These are phyloP conservation scores for Hanseniaspora gamundiae DNA, from an alignment of 1,139 yeast genomes.

Conservation along the genomic window DNA sequence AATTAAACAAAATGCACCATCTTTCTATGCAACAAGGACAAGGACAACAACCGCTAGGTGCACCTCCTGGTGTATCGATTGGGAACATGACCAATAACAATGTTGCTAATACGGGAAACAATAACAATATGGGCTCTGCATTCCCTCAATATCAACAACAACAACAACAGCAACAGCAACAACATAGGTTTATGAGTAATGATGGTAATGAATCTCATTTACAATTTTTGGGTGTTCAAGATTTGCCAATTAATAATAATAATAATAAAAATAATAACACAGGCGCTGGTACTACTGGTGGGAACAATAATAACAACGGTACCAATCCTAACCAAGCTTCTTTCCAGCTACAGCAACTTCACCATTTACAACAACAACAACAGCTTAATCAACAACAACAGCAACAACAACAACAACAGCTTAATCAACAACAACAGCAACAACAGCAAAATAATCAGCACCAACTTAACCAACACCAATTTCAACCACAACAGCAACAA, in stretches of 20 bases:
- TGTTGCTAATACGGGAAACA: conserved; percentile 9
- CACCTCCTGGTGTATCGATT: conserved; percentile 4
- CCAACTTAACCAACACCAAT: conserved; percentile 13
- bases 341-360: conserved; percentile 13
- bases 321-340: neutral
- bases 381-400: conserved; percentile 20
- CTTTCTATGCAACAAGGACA: conserved; percentile 9
- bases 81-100: conserved; percentile 4
- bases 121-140: conserved; percentile 4
- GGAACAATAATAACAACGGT: neutral
- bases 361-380: conserved; percentile 20
- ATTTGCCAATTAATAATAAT: neutral
- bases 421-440: conserved; percentile 9
- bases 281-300: no score
- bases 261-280: neutral
- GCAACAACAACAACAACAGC: neutral
- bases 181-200: conserved; percentile 3
- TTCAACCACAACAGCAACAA: conserved; percentile 5
- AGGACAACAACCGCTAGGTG: conserved; percentile 14
- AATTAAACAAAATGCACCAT: conserved; percentile 7
- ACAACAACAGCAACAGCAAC: conserved; percentile 3
- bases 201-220: conserved; percentile 10
- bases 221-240: conserved; percentile 4
- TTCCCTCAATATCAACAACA: conserved; percentile 1
- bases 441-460: conserved; percentile 17